Conservation (phyloP, 1,284 basidiomycete genomes). For the Apiotrichum brassicae region DNA sequence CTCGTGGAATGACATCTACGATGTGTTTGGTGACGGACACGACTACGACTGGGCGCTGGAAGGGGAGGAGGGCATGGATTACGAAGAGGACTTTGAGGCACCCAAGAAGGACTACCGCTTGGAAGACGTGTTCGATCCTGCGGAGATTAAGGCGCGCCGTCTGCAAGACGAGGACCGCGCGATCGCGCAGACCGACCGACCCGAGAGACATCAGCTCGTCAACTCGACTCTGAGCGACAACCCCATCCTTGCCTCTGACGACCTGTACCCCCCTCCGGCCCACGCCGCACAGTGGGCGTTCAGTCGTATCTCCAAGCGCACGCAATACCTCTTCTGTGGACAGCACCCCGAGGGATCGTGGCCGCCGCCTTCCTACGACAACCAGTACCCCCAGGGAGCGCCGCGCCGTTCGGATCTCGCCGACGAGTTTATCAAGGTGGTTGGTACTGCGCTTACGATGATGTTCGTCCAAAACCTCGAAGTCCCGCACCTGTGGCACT, state of each 20-base stretch:
- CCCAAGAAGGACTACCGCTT: slow-evolving; percentile 66
- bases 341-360: slow-evolving; percentile 25
- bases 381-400: slow-evolving; percentile 8
- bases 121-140: slow-evolving; percentile 95
- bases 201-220: slow-evolving; percentile 92
- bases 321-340: slow-evolving; percentile 53
- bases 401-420: slow-evolving; percentile 54
- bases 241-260: slow-evolving; percentile 59
- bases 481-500: slow-evolving; percentile 90
- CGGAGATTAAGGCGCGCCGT: slow-evolving; percentile 85
- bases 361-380: slow-evolving; percentile 47
- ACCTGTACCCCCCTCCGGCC: slow-evolving; percentile 50
- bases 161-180: slow-evolving; percentile 92
- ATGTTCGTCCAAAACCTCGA: slow-evolving; percentile 83
- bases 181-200: slow-evolving; percentile 82
- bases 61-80: slow-evolving; percentile 61
- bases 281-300: slow-evolving; percentile 87
- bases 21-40: slow-evolving; percentile 93
- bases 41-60: slow-evolving; percentile 93
- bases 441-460: slow-evolving; percentile 72
- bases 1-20: slow-evolving; percentile 93
- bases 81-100: slow-evolving; percentile 59
- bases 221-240: slow-evolving; percentile 72
- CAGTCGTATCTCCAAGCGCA: slow-evolving; percentile 70
- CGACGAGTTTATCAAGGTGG: slow-evolving; percentile 67